These are phyloP conservation scores for Microsporum ferrugineum DNA, from an alignment of 2,329 filamentous ascomycete species.

Conservation along the genomic window DNA sequence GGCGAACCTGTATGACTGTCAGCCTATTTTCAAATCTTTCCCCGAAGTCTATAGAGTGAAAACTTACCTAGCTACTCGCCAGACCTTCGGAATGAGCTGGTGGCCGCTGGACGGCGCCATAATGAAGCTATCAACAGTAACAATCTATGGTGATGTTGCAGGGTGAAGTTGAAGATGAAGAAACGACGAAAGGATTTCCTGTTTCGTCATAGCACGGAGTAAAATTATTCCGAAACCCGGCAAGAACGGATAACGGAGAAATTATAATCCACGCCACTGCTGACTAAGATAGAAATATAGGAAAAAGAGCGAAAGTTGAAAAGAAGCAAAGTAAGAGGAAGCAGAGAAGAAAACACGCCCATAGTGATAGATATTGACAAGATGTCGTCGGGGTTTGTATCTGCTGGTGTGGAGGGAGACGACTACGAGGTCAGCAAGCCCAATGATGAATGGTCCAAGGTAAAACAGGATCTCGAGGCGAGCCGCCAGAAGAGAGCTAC, in stretches of 20 bases:
- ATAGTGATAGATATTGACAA: not conserved
- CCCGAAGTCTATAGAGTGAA: not conserved
- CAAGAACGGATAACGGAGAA: not conserved
- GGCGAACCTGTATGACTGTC: conserved; percentile 30
- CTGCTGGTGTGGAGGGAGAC: conserved; percentile 33
- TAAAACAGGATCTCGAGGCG: conserved; percentile 36
- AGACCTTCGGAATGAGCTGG: conserved; percentile 40
- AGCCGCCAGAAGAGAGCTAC: conserved; percentile 36
- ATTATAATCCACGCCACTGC: not conserved
- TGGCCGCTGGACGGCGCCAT: conserved; percentile 41
- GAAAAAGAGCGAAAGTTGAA: not conserved
- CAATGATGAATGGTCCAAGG: conserved; percentile 35
- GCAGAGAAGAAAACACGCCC: too few relatives aligned
- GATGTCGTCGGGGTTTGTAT: conserved; percentile 39
- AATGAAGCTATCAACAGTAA: conserved; percentile 13
- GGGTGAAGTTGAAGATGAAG: conserved; percentile 3
- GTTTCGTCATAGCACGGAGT: not conserved
- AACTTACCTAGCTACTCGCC: conserved; percentile 38
- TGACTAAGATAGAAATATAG: not conserved
- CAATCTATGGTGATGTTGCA: not conserved
- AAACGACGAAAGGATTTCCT: not conserved
- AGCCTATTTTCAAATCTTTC: not conserved
- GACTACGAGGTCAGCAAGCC: conserved; percentile 22
- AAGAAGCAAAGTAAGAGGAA: conserved; percentile 7
- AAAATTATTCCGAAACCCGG: not conserved